Base-by-base conservation (phyloP, 768 basidiomycete genomes). In the Pulveroboletus sp. region DNA sequence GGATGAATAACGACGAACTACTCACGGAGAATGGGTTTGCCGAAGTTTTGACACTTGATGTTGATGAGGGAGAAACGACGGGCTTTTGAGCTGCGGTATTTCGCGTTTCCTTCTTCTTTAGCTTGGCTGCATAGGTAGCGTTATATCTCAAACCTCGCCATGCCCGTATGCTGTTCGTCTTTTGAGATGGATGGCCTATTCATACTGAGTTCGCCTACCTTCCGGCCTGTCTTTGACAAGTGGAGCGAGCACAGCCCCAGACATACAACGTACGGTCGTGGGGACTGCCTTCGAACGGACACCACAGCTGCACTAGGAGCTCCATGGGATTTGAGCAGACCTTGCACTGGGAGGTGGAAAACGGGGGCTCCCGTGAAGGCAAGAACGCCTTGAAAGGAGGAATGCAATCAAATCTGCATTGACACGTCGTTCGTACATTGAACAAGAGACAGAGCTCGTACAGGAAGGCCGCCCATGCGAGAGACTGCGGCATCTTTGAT, bases 401-500 rank as follows among this genome's bases (percentile, higher is more conserved):
- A 69, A 78, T 70, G 55, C 63, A 69, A 74, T 77, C 66, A 45
- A 58, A 59, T 57, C 48, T 68, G 74, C 71, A 74, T 76, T 73
- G 70, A 66, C 69, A 71, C 23, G 60, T 64, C 63, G 68, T 67
- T 62, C 63, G 64, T 76, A 80, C 74, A 76, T 69, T 24, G 65
- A 60, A 70, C 67, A 68, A 71, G 69, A 71, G 68, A 70, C 66
- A 55, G 24, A 39, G 55, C 66, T 79, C 89, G 81, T 85, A 93
- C 90, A 77, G 91, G 91, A 72, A 77, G 78, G 64, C 91, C 91
- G 64, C 91, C 91, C 53, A 93, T 85, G 68, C 91, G 86, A 68
- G 91, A 93, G 56, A 93, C 88, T 49, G 86, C 83, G 36, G 81
- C 86, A 70, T 93, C 90, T 57, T 64, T 67, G 58, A 86, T 64